These are phyloP conservation scores for Suillus lakei DNA, from an alignment of 768 basidiomycete genomes.

Conservation along the genomic window DNA sequence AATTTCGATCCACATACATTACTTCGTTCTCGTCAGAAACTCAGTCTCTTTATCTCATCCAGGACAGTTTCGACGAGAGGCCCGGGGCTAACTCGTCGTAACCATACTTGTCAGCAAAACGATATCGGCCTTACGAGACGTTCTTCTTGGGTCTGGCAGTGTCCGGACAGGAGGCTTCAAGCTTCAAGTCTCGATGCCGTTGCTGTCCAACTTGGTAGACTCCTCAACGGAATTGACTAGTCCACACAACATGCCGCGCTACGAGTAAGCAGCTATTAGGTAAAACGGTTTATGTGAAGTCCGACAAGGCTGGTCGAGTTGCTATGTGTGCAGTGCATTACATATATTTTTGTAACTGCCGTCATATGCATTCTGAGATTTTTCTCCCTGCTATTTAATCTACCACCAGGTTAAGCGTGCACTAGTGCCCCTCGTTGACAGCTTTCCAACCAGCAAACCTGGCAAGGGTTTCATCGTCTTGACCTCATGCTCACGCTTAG, in stretches of 20 bases:
- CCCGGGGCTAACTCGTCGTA: not conserved
- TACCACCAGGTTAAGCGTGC: constrained; percentile 45
- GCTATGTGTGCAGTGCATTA: constrained; percentile 26
- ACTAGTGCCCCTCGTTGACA: constrained; percentile 48
- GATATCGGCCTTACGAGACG: too few relatives aligned
- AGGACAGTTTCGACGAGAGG: not conserved
- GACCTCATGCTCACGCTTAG: constrained; percentile 77
- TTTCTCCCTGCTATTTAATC: constrained; percentile 53
- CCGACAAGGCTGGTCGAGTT: constrained; percentile 11
- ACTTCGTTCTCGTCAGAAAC: not conserved
- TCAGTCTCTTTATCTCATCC: not conserved
- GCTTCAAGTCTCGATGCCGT: not conserved
- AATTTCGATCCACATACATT: not conserved
- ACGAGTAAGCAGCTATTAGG: not conserved
- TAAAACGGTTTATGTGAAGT: not conserved
- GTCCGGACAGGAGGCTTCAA: too few relatives aligned
- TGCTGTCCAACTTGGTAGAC: not conserved
- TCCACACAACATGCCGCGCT: not conserved
- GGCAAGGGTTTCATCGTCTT: constrained; percentile 43
- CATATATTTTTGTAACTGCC: constrained; percentile 32
- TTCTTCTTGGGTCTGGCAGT: too few relatives aligned
- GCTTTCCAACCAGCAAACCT: constrained; percentile 42
- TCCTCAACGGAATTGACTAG: not conserved
- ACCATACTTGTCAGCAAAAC: too few relatives aligned
- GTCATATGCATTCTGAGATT: constrained; percentile 29